A percentile compares a stretch with the other conserved stretches of the same genome.
Evolutionary conservation across 768 basidiomycete genomes (phyloP).

Genomic region (Amanita jacksonii): DNA sequence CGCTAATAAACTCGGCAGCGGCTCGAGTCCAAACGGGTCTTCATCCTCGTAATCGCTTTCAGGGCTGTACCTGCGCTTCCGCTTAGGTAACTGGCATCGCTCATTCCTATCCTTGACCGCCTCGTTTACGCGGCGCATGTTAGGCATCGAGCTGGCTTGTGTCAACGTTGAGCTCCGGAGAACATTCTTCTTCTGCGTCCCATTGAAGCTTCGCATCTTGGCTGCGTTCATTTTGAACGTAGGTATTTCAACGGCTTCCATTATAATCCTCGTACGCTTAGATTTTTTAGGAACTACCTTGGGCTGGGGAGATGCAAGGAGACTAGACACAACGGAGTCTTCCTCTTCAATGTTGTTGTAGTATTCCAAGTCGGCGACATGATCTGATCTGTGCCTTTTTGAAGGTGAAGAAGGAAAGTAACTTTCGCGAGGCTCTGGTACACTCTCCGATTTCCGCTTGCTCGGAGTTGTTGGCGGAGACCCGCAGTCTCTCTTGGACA

Average conservation of each 20-base stretch:
- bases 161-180: background rate
- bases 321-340: background rate
- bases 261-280: conserved; percentile 10
- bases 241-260: conserved; percentile 18
- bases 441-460: conserved; percentile 35
- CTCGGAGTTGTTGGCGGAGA: conserved; percentile 18
- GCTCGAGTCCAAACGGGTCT: background rate
- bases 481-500: background rate
- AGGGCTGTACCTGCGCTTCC: background rate
- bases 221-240: background rate
- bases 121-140: background rate
- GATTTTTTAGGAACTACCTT: background rate
- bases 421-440: conserved; percentile 6
- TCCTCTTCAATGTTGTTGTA: conserved; percentile 7
- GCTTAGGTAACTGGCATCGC: background rate
- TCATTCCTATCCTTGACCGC: background rate
- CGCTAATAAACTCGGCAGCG: background rate
- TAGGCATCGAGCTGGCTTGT: no score
- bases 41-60: background rate
- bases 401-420: conserved; percentile 13
- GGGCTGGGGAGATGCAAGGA: background rate
- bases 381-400: conserved; percentile 15
- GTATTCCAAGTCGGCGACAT: conserved; percentile 3
- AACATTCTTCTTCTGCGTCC: background rate
- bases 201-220: background rate